These are phyloP conservation scores for Rhododendron williamsianum DNA, from an alignment of 148 eudicot genomes.

Conservation along the genomic window DNA sequence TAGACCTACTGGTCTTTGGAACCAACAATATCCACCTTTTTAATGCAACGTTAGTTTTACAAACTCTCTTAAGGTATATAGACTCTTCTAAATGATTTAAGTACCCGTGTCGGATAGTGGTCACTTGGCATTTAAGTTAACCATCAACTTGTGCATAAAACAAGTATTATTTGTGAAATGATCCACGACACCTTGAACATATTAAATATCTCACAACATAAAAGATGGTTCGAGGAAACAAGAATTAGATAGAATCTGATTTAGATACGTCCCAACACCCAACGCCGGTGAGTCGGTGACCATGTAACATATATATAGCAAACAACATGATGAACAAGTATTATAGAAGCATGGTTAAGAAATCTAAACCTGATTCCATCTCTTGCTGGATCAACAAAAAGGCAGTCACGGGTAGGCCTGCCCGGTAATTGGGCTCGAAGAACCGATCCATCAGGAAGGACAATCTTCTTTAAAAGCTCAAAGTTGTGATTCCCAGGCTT, in stretches of 20 bases:
- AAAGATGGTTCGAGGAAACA: background rate
- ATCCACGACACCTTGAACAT: background rate
- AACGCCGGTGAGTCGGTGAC: background rate
- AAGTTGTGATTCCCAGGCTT: conserved; percentile 90
- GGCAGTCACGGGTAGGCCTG: conserved; percentile 85
- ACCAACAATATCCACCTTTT: background rate
- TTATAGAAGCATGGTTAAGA: background rate
- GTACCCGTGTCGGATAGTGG: background rate
- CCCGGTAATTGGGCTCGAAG: conserved; percentile 84
- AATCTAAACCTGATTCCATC: conserved; percentile 67
- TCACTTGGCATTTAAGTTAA: background rate
- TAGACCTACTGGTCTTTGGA: background rate
- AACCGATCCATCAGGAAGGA: conserved; percentile 91
- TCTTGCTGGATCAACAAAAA: conserved; percentile 86
- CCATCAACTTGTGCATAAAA: background rate
- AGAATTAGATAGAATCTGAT: background rate
- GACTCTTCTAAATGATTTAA: background rate
- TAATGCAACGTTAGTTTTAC: background rate
- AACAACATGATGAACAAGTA: background rate
- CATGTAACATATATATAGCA: background rate
- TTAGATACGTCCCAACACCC: background rate
- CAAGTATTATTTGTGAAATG: background rate
- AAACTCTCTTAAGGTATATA: background rate
- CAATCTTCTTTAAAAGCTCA: conserved; percentile 73
- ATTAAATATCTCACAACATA: background rate